Evolutionary conservation across 2,329 filamentous ascomycete genomes (phyloP), one percentile per base, ranked within the genome.

Genomic region (Fusarium kyushuense): DNA sequence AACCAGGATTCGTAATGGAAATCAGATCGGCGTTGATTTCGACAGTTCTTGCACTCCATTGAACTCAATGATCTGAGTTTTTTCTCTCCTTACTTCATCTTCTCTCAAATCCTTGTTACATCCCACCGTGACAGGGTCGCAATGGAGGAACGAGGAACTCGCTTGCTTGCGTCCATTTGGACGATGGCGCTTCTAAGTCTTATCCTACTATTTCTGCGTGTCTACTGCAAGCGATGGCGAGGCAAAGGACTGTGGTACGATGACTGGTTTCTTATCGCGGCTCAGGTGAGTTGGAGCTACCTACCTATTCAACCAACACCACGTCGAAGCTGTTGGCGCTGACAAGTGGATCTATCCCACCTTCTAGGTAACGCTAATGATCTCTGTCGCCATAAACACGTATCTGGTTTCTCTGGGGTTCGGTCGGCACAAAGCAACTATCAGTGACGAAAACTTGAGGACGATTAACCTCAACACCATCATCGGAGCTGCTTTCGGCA

Each of bases 201-300:
- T 6, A 47, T 77, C 1, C 43, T 79, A 17, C 56, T 80, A 6
- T 63, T 67, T 13, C 54, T 80, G 19, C 72, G 78, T 8, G 52
- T 79, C 30, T 80, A 80, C 72, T 80, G 78, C 73, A 80, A 80
- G 49, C 47, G 75, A 29, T 76, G 74, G 70, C 73, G 77, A 14
- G 74, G 74, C 2, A 72, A 75, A 35, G 78, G 77, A 45, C 35
- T 80, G 27, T 80, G 77, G 76, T 78, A 77, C 74, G 78, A 80
- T 57, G 78, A 80, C 63, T 75, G 78, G 62, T 46, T 77, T 17
- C 65, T 80, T 46, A 72, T 79, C n/a, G 59, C 65, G 12, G 69
- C 77, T 13, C 79, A 77, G 77, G 78, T 79, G 74, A 35, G 77
- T 76, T 30, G 6, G 10, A 27, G 46, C 23, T 25, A n/a, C n/a